Base-by-base conservation (phyloP, 1,284 basidiomycete species). In the Heliocybe sulcata region DNA sequence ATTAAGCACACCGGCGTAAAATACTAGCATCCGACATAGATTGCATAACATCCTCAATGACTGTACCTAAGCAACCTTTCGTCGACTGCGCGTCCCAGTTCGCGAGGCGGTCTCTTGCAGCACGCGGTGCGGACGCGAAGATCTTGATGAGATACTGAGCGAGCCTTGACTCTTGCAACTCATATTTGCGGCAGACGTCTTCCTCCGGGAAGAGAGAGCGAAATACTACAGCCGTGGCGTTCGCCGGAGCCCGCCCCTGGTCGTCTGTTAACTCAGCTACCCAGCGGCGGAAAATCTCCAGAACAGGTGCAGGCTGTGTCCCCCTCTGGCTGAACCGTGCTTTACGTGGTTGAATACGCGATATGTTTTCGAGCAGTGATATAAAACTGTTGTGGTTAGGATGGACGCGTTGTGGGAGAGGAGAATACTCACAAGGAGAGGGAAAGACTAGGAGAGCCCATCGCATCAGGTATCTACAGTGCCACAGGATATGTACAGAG, bases 151-250 rank as follows among this genome's bases (percentile, higher is more conserved):
- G 72, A 27, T 76, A 68, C 6, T 67, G 65, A 0, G 79, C 79
- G n/a, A 94, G 74, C n/a, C 67, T 74, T 3, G 72, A 71, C 70
- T 94, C 92, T 63, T 88, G 82, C 62, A 94, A 72, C 19, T 82
- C 81, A 60, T 90, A 94, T 63, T 83, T 83, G 27, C 92, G 74
- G 27, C 77, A 68, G 0, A 72, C 61, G 55, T 93, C 90, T 56
- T 90, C 82, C 55, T 93, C 83, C 0, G 92, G 92, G 64, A 93
- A 93, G n/a, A 94, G 70, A 2, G 93, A 67, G 1, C 83, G 80
- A 62, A 94, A 85, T 29, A 91, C 66, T 1, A 71, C 74, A 10
- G 71, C 65, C n/a, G 77, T 74, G 10, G 79, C 80, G 11, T 74
- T 72, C 0, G 67, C 62, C 1, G 80, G 79, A 16, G 82, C 65